These are phyloP conservation scores for Candida morakotiae DNA, from an alignment of 805 yeast species.

Conservation along the genomic window DNA sequence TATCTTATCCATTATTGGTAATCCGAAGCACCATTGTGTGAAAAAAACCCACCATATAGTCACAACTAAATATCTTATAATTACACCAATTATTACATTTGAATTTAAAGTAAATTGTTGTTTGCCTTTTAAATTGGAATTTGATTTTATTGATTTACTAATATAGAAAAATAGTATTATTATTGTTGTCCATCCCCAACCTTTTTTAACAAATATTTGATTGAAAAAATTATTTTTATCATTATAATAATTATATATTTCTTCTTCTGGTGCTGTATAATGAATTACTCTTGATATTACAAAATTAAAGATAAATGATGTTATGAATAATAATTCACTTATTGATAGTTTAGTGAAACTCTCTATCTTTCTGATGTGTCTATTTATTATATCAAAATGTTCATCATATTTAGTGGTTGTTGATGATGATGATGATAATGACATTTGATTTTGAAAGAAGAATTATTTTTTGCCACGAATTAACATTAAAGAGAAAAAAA, in stretches of 20 bases:
- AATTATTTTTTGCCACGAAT: constrained; percentile 7
- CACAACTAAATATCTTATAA: constrained; percentile 45
- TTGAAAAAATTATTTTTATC: constrained; percentile 71
- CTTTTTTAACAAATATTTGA: constrained; percentile 73
- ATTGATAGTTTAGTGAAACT: constrained; percentile 12
- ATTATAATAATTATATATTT: constrained; percentile 47
- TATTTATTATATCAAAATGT: constrained; percentile 6
- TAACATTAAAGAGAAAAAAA: background rate
- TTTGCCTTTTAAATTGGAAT: constrained; percentile 7
- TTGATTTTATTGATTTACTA: constrained; percentile 5
- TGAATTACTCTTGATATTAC: constrained; percentile 50
- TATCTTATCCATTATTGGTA: constrained; percentile 84
- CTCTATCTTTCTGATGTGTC: constrained; percentile 1
- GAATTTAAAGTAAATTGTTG: constrained; percentile 4
- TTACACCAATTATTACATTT: constrained; percentile 14
- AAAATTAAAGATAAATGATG: constrained; percentile 39
- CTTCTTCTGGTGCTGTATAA: constrained; percentile 40
- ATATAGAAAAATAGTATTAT: constrained; percentile 21
- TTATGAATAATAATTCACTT: constrained; percentile 23
- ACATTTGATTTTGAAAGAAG: too few relatives aligned
- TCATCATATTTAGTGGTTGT: constrained; percentile 6
- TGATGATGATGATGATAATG: background rate
- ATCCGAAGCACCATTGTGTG: constrained; percentile 83
- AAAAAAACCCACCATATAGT: constrained; percentile 83
- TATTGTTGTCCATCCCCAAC: constrained; percentile 85